Base-by-base conservation (phyloP, 2,329 filamentous ascomycete genomes). In the Triangularia setosa region DNA sequence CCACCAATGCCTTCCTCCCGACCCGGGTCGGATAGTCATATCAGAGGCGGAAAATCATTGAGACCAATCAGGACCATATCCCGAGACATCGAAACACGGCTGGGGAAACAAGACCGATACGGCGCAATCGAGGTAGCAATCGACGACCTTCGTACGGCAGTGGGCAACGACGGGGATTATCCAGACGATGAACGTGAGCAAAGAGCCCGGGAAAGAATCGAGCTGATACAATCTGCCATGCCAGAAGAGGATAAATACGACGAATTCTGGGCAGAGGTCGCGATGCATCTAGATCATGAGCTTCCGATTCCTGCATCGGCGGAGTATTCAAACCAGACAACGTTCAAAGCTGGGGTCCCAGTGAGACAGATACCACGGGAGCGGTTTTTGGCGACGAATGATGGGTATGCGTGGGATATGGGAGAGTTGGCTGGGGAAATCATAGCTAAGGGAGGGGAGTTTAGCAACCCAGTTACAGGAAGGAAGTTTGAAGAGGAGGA, bases 341-440 rank as follows among this genome's bases (percentile, higher is more conserved):
- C 75, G 2, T 76, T 78, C 75, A 65, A 72, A 3, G 70, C 69
- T 7, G 73, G 76, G 35, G 60, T 66, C 7, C 44, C 27, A 2
- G 63, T 77, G 16, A 72, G 70, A 48, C 72, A 73, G 16, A 77
- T 78, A 7, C 70, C 72, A 7, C 67, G 75, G 44, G 68, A 69
- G 14, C 73, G 75, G 23, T 76, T 78, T 64, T 75, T 72, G 44
- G 74, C 73, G 28, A 77, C 74, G 0, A 75, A 77, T 35, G 76
- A 78, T 63, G 74, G 74, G n/a, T 78, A 76, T 61, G 76, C 75
- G 7, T 78, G 76, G 76, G 74, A 77, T 44, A 62, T 68, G 62
- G 70, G 72, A 11, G 76, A 78, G 62, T 61, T 74, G 18, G 67
- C 63, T 4, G 58, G 62, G 52, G 69, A 68, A 18, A 64, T 72